Percentiles rank a stretch among this genome's conserved stretches.
Conservation (phyloP, 148 eudicot genomes). For the Limonium bicolor region DNA sequence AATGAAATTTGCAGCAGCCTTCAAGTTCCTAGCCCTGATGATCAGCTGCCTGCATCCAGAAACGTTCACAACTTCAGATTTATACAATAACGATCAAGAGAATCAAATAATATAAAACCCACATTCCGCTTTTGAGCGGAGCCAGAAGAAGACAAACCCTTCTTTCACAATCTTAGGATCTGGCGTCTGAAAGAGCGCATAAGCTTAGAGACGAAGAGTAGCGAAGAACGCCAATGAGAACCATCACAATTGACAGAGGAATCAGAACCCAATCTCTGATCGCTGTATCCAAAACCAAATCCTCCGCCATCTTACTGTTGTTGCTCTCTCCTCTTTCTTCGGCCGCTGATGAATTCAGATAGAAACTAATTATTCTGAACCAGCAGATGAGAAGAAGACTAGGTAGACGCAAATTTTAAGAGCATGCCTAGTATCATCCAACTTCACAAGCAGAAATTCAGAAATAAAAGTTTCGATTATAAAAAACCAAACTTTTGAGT, state of each 20-base stretch:
- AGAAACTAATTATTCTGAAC: too few relatives aligned
- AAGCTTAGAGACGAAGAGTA: conserved; percentile 94
- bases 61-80: too few relatives aligned
- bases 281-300: conserved; percentile 83
- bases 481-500: too few relatives aligned
- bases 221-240: conserved; percentile 80
- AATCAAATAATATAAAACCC: too few relatives aligned
- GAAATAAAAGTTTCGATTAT: too few relatives aligned
- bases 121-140: neutral
- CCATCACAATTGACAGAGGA: conserved; percentile 87
- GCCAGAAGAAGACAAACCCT: conserved; percentile 29
- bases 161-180: conserved; percentile 92
- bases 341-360: too few relatives aligned
- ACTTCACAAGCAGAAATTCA: too few relatives aligned
- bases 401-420: too few relatives aligned
- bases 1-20: conserved; percentile 71
- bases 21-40: conserved; percentile 77
- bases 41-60: conserved; percentile 59
- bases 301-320: conserved; percentile 56
- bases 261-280: conserved; percentile 94
- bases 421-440: too few relatives aligned
- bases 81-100: too few relatives aligned
- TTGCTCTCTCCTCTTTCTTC: conserved; percentile 5
- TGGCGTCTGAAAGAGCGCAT: conserved; percentile 60
- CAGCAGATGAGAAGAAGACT: too few relatives aligned